A percentile compares a stretch with the other conserved stretches of the same genome.
phyloP scores from a whole-genome alignment of 192 early-diverging fungal species.

The Rhizophagus clarus region DNA sequence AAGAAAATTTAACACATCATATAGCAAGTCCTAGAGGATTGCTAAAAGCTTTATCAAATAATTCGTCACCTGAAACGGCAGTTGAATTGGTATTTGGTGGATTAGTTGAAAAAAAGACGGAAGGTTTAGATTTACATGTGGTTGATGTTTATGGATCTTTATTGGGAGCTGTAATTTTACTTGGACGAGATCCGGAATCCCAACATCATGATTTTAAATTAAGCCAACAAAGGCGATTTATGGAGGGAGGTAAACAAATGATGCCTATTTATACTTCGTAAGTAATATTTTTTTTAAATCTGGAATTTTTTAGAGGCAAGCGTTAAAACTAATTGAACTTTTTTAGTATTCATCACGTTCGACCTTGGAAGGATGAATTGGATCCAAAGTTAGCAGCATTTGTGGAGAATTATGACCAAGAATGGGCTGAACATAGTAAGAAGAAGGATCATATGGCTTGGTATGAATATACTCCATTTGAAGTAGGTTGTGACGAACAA shows the following conservation, averaged over 20 bases:
- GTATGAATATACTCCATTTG: constrained; percentile 83
- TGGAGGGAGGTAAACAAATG: constrained; percentile 62
- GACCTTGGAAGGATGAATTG: constrained; percentile 48
- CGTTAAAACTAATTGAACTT: background rate
- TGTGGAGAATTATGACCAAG: constrained; percentile 42
- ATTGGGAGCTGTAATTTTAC: constrained; percentile 48
- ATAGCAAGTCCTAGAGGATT: constrained; percentile 37
- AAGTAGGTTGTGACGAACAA: constrained; percentile 78
- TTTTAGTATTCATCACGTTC: constrained; percentile 60
- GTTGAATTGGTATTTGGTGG: constrained; percentile 48
- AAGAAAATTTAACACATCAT: constrained; percentile 33
- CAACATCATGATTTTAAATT: constrained; percentile 58
- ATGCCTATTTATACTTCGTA: constrained; percentile 78
- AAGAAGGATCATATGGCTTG: constrained; percentile 64
- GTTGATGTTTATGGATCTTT: constrained; percentile 66
- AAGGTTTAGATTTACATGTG: constrained; percentile 38
- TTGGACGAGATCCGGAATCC: constrained; percentile 37
- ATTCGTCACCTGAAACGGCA: constrained; percentile 38
- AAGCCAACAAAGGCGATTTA: constrained; percentile 49
- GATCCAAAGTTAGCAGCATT: constrained; percentile 7
- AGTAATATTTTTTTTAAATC: constrained; percentile 12
- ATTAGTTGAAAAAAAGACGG: constrained; percentile 41
- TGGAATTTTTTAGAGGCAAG: background rate
- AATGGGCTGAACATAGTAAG: constrained; percentile 34
- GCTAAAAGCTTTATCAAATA: constrained; percentile 33